Percentiles rank a stretch among this genome's conserved stretches.
Evolutionary conservation across 2,329 filamentous ascomycete species (phyloP).

Genomic region (Colletotrichum sp.): DNA sequence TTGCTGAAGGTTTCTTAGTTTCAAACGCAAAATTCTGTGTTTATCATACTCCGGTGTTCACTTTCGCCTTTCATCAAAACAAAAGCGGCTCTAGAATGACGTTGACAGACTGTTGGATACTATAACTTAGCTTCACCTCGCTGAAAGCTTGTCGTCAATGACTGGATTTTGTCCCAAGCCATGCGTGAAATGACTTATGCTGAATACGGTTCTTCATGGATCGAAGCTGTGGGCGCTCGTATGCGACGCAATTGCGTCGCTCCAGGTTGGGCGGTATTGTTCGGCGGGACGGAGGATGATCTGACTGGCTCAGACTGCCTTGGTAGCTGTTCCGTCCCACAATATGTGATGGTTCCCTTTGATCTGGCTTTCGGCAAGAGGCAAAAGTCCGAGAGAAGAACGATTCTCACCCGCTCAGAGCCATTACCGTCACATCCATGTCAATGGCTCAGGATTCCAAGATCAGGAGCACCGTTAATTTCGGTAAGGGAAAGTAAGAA

Average conservation of each 20-base stretch:
- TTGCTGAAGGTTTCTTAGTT: background rate
- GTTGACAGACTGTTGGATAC: background rate
- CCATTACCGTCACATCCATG: background rate
- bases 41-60: background rate
- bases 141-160: background rate
- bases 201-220: too few species aligned
- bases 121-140: background rate
- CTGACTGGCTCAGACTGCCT: background rate
- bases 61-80: background rate
- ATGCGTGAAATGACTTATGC: too few species aligned
- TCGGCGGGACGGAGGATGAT: too few species aligned
- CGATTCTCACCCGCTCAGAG: background rate
- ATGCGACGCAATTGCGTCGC: too few species aligned
- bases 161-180: background rate
- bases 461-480: background rate
- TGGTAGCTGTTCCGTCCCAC: background rate
- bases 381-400: background rate
- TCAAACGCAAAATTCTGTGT: background rate
- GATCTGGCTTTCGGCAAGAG: background rate
- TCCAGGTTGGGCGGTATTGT: too few species aligned
- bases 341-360: background rate
- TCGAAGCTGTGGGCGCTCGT: too few species aligned
- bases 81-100: background rate
- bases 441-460: background rate
- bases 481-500: background rate